Evolutionary conservation across 306 rosid species (phyloP), one percentile per base, ranked within the genome.

Genomic region (Begonia fuchsioides): DNA sequence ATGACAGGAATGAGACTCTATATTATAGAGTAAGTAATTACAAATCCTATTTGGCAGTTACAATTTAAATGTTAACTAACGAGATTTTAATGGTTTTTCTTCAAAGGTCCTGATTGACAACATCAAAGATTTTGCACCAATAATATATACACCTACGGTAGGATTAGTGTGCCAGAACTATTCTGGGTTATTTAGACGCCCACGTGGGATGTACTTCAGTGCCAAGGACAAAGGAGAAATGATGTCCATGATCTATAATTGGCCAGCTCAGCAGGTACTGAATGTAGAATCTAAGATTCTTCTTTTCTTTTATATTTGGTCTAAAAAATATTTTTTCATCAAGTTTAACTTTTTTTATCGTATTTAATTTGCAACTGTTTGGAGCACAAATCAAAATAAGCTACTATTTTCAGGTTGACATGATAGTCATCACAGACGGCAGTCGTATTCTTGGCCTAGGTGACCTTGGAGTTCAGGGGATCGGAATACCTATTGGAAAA

Each of bases 401-500:
- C 26, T 2, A 32, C 66, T 40, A 56, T 44, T 66, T 79, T 57
- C 92, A 90, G 98, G 98, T 90, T 61, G 98, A 90, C 73, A 90
- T 84, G 98, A 82, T 90, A 63, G 98, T 90, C 71, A 57, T 90
- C 59, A 90, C 98, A 47, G 98, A 90, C 67, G 98, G 98, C 50
- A 90, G 98, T 64, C 95, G 95, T 63, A 85, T 84, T 65, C 98
- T 90, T 71, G 98, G 98, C 63, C 76, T 90, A 54, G 98, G 98
- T 57, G 98, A 90, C 58, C 98, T 90, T 62, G 98, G 98, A 55
- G 95, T 90, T 73, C 98, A 90, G 69, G 98, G 98, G 57, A 90
- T 90, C 50, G 98, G 87, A 75, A 90, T 90, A 51, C 95, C 98
- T 43, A 82, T 85, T 39, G 98, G 98, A 53, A 90, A 90, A 68